Base-by-base conservation (phyloP, 177 flowering plant species). In the Tripterygium wilfordii region DNA sequence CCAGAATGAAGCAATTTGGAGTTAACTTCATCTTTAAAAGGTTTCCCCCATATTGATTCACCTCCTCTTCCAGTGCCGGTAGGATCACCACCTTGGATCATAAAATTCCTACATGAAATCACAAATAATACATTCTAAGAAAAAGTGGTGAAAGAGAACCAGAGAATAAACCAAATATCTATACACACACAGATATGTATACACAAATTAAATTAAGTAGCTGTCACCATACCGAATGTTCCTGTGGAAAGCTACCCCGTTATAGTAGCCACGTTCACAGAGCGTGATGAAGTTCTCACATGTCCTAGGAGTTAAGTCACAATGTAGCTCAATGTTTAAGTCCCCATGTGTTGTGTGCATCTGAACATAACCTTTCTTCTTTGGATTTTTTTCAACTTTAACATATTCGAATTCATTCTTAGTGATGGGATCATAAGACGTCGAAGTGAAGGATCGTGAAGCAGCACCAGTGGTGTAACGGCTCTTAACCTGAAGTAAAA, bases 61-160 rank as follows among this genome's bases (percentile, higher is more conserved):
- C 97, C 96, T 25, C 97, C 95, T 59, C 23, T 80, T 43, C 99
- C 96, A 24, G 94, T 89, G 26, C 96, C 96, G 64, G 96, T 88
- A n/a, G 99, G 99, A 63, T 92, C 99, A 68, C 96, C 97, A 53
- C 99, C 97, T 79, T 92, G 99, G 68, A 92, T 92, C 98, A 88
- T 86, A 56, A 92, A 92, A 66, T 88, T 89, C 73, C 96, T 88
- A 44, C 61, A 70, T 10, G 31, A 37, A 19, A 15, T 19, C 3
- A 21, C 51, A 2, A 35, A 42, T 13, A 10, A 35, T 19, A n/a
- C n/a, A n/a, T n/a, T n/a, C n/a, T n/a, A n/a, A n/a, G n/a, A n/a
- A n/a, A n/a, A n/a, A n/a, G n/a, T n/a, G n/a, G n/a, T n/a, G n/a
- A n/a, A n/a, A n/a, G n/a, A n/a, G n/a, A n/a, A n/a, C n/a, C n/a